Evolutionary conservation across 495 filamentous ascomycete genomes (phyloP).

Genomic region (Podospora anserina): DNA sequence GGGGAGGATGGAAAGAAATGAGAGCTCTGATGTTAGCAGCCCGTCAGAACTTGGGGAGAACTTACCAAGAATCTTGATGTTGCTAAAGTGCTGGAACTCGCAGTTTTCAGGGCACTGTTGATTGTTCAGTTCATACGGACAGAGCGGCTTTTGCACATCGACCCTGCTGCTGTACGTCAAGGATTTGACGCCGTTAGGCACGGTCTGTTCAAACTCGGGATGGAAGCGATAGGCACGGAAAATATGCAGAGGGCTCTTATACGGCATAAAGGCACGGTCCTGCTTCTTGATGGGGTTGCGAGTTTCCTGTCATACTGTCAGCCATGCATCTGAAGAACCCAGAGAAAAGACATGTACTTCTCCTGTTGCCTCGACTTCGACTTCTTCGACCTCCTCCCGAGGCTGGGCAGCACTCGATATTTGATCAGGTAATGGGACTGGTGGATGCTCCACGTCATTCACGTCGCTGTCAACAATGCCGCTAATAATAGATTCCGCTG

Average conservation of each 20-base stretch:
- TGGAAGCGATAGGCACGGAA: slow-evolving; percentile 92
- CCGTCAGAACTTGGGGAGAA: slow-evolving; percentile 32
- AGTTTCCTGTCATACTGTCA: slow-evolving; percentile 23
- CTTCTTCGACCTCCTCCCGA: slow-evolving; percentile 29
- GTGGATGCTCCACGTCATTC: slow-evolving; percentile 5
- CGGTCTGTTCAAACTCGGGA: slow-evolving; percentile 63
- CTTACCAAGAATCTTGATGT: slow-evolving; percentile 79
- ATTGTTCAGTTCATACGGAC: slow-evolving; percentile 67
- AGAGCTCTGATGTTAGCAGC: slow-evolving; percentile 35
- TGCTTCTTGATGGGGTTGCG: slow-evolving; percentile 3
- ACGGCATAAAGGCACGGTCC: slow-evolving; percentile 57
- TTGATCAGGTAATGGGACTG: slow-evolving; percentile 19
- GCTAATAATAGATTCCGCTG: not conserved
- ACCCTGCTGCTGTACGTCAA: slow-evolving; percentile 90
- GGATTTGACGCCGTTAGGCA: slow-evolving; percentile 76
- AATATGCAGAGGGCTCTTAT: slow-evolving; percentile 73
- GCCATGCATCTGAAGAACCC: not conserved
- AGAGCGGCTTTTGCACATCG: slow-evolving; percentile 67
- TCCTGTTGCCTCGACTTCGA: slow-evolving; percentile 27
- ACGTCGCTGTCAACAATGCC: slow-evolving; percentile 1
- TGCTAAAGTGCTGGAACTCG: slow-evolving; percentile 74
- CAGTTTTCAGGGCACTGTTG: slow-evolving; percentile 77
- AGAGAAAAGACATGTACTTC: slow-evolving; percentile 38
- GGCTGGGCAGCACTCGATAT: slow-evolving; percentile 29
- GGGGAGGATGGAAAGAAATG: slow-evolving; percentile 21